Evolutionary conservation across 2,329 filamentous ascomycete species (phyloP), one percentile per base, ranked within the genome.

Genomic region (Lecanoromycetidae sp.): DNA sequence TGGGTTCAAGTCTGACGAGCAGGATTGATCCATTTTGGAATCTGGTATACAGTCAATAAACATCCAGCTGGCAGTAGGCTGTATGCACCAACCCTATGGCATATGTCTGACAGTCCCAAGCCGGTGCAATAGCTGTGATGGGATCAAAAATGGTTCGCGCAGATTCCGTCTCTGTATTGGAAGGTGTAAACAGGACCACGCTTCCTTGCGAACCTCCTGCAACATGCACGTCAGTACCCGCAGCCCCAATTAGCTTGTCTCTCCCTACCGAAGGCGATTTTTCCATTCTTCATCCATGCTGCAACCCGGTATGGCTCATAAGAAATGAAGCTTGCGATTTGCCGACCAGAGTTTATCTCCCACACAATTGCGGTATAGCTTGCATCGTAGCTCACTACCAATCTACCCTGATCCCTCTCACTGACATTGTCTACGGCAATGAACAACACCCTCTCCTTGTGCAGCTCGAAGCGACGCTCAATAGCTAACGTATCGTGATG

Each of bases 211-310:
- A 76, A 61, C 95, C 95, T 48, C 91, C 90, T 96, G 57, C 56
- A 56, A 57, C 55, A 60, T 43, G 57, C 55, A 60, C 42, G 46
- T 55, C 48, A 54, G 47, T 51, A 40, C 36, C 42, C 32, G 29
- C 36, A 9, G 26, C 37, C 43, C 49, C 45, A 37, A 15, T 45
- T 23, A 38, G 46, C 59, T 29, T 13, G 7, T 8, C 19, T 10
- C 13, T 17, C 10, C 27, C 30, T 72, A 95, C 90, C 91, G 71
- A 96, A 96, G 30, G 87, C 90, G 55, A 98, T 82, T 66, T 94
- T 94, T 46, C 91, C 91, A 66, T 95, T 95, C 36, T 82, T 77
- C 88, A 98, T 95, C 87, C 91, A 98, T 10, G 84, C 75, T 30
- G 88, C 90, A 25, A 86, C 82, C 19, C 80, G 81, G 53, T 96